Conservation (phyloP, 371 early-diverging fungal species). For the Gilbertella persicaria region DNA sequence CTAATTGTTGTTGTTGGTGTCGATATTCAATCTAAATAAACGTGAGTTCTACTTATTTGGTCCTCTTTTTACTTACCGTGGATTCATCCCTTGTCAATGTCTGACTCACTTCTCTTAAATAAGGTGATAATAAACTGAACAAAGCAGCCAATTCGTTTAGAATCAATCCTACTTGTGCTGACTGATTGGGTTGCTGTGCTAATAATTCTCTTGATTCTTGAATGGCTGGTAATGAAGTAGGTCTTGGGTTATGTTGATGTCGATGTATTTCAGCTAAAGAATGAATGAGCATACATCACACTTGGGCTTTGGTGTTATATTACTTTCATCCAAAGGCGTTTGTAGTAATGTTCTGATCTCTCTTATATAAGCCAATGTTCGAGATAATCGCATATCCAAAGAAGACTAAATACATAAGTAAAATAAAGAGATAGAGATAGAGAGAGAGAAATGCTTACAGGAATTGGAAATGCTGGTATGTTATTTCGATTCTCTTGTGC, state of each 20-base stretch:
- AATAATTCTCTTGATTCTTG: constrained; percentile 37
- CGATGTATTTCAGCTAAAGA: neutral
- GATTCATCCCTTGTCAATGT: constrained; percentile 17
- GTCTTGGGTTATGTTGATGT: neutral
- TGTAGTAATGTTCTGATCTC: constrained; percentile 39
- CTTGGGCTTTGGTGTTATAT: too few species aligned
- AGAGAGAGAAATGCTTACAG: constrained; percentile 19
- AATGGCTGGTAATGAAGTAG: constrained; percentile 5
- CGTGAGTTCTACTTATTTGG: neutral
- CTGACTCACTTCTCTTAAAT: constrained; percentile 28
- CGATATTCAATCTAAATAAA: neutral
- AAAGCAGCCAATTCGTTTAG: constrained; percentile 39
- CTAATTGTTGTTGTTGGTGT: constrained; percentile 1
- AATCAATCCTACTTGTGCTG: constrained; percentile 40
- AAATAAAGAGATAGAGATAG: too few species aligned
- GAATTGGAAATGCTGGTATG: constrained; percentile 14
- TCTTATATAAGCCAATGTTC: constrained; percentile 38
- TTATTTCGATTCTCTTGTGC: neutral
- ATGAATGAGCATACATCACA: too few species aligned
- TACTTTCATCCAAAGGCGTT: constrained; percentile 17
- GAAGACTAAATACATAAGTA: constrained; percentile 28
- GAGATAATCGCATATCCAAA: constrained; percentile 42
- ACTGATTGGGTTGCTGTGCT: constrained; percentile 17
- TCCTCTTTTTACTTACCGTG: neutral
- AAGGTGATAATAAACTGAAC: constrained; percentile 23